Evolutionary conservation across 495 filamentous ascomycete species (phyloP), one percentile per base, ranked within the genome.

Genomic region (Tirmania nivea): DNA sequence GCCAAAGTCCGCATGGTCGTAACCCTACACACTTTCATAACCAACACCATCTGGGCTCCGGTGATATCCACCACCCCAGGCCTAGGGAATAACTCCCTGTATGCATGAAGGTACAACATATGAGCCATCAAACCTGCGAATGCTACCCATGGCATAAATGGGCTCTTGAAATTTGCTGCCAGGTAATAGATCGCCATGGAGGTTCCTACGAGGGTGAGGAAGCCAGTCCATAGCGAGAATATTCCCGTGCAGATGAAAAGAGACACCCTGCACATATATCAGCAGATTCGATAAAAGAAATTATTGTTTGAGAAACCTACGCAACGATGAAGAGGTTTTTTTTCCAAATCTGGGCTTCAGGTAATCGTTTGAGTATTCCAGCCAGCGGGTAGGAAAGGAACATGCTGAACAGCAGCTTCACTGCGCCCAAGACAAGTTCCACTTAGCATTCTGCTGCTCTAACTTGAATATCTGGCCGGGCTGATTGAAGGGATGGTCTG

Each of bases 71-170:
- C 71, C 8, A 69, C 66, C 52, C 73, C 68, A 1, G 81, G 75
- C 50, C 78, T 71, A 57, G 82, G 72, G 35, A 71, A 67, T 49
- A 80, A 75, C 60, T 93, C 85, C 34, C 90, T 81, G 54, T 78
- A 70, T 54, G 96, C 79, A 64, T 97, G 90, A 65, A 77, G 92
- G 57, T 86, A 64, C 39, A 87, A 84, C 83, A 97, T 84, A 67
- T 96, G 89, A 55, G 82, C 79, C 92, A 97, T 97, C 52, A 92
- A 63, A 67, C 89, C 95, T 52, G 85, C 74, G 67, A 97, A 96
- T 48, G 78, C 86, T 47, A 94, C 76, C 90, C 90, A 97, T 69
- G 92, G 92, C 90, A 97, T 97, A 67, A 87, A 84, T 3, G 86
- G 84, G n/a, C 86, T 86, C 50, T 84, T 73, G 17, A 96, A 70